A percentile compares a stretch with the other conserved stretches of the same genome.
phyloP scores from a whole-genome alignment of 2,329 filamentous ascomycete genomes.

The Pseudocercospora cruenta region DNA sequence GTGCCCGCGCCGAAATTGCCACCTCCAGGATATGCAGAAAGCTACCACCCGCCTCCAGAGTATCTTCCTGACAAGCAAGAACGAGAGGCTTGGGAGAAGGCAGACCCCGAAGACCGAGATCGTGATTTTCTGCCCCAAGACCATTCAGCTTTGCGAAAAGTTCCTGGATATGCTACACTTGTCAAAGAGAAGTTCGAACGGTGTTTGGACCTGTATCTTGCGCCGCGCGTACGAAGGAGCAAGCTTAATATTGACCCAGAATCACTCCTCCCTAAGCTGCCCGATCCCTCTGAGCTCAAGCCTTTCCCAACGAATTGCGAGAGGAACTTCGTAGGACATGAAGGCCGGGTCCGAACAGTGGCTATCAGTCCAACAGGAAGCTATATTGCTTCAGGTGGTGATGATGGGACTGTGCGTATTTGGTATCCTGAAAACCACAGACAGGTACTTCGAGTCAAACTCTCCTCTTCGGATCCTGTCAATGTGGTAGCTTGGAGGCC shows the following conservation, averaged over 20 bases:
- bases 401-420: conserved; percentile 88
- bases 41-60: conserved; percentile 93
- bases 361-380: conserved; percentile 82
- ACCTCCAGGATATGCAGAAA: conserved; percentile 91
- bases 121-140: conserved; percentile 84
- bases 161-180: conserved; percentile 86
- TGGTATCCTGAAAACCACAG: conserved; percentile 88
- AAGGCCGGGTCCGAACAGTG: conserved; percentile 82
- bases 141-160: conserved; percentile 82
- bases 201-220: conserved; percentile 92
- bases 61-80: conserved; percentile 88
- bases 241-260: conserved; percentile 95
- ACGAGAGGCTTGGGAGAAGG: conserved; percentile 79
- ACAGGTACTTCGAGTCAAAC: conserved; percentile 80
- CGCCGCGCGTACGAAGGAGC: conserved; percentile 87
- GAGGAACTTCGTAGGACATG: conserved; percentile 84
- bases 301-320: conserved; percentile 92
- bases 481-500: conserved; percentile 90
- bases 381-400: conserved; percentile 88
- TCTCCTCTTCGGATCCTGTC: conserved; percentile 77
- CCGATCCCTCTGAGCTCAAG: conserved; percentile 87
- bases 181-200: conserved; percentile 96
- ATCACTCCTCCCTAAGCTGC: conserved; percentile 88
- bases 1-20: conserved; percentile 91
- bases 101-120: conserved; percentile 87